phyloP scores from a whole-genome alignment of 2,329 filamentous ascomycete species.

The Pseudophaeomoniella oleicola region DNA sequence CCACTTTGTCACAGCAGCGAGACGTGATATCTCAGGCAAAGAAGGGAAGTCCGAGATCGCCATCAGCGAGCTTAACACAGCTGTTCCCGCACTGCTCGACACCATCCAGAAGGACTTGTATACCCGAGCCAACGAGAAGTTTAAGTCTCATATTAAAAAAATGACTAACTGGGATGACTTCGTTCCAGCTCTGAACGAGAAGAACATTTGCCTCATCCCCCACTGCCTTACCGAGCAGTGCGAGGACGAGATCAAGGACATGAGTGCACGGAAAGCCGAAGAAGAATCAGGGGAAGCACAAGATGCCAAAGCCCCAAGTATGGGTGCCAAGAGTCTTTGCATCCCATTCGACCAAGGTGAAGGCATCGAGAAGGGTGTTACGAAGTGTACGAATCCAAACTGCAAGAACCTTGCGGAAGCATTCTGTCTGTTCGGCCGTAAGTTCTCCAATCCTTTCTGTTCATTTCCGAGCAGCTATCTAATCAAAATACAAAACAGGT shows the following conservation, averaged over 20 bases:
- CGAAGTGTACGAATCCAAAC: constrained; percentile 83
- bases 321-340: constrained; percentile 64
- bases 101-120: constrained; percentile 78
- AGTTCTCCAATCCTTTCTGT: constrained; percentile 13
- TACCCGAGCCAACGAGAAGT: constrained; percentile 60
- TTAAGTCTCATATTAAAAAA: constrained; percentile 64
- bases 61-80: constrained; percentile 56
- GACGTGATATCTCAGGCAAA: constrained; percentile 57
- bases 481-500: too few species aligned
- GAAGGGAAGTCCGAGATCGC: constrained; percentile 59
- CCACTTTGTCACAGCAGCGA: constrained; percentile 68
- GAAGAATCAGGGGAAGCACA: constrained; percentile 50
- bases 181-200: constrained; percentile 72
- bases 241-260: constrained; percentile 88
- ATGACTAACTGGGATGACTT: constrained; percentile 86
- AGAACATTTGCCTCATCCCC: constrained; percentile 86
- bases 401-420: constrained; percentile 62
- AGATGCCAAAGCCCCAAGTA: constrained; percentile 58
- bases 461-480: too few species aligned
- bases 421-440: constrained; percentile 87
- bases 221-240: constrained; percentile 74
- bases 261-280: constrained; percentile 59
- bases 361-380: constrained; percentile 63
- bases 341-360: constrained; percentile 79
- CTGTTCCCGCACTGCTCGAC: constrained; percentile 69